A percentile compares a stretch with the other conserved stretches of the same genome.
phyloP scores from a whole-genome alignment of 495 filamentous ascomycete species.

The Thozetella sp. region DNA sequence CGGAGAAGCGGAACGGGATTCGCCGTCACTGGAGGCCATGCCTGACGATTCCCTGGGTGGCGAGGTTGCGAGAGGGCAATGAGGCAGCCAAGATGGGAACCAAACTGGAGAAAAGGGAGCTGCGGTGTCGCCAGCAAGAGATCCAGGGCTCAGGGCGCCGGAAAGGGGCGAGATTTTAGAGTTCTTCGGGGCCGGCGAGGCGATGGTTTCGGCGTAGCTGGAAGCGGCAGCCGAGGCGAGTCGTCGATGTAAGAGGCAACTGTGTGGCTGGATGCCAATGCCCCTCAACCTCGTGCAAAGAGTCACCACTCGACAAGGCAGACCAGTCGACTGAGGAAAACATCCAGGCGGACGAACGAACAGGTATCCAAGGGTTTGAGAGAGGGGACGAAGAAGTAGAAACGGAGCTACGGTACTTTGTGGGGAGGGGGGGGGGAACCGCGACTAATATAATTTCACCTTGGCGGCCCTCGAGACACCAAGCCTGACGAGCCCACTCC shows the following conservation, averaged over 20 bases:
- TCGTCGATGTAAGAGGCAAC: not conserved
- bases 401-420: not conserved
- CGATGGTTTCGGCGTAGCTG: not conserved
- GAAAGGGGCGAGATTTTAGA: too few species aligned
- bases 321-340: not conserved
- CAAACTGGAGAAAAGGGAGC: not conserved
- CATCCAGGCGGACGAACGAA: not conserved
- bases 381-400: not conserved
- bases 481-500: constrained; percentile 5
- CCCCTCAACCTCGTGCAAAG: not conserved
- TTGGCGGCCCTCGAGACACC: constrained; percentile 2
- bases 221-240: not conserved
- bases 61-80: not conserved
- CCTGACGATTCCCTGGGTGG: not conserved
- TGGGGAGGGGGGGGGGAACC: constrained; percentile 3
- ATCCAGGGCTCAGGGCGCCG: too few species aligned
- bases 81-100: not conserved
- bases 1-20: constrained; percentile 10
- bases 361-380: not conserved
- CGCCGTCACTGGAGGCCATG: constrained; percentile 7
- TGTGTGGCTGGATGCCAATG: not conserved
- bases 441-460: constrained; percentile 7
- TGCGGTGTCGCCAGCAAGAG: not conserved
- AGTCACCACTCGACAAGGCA: not conserved
- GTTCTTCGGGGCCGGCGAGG: not conserved